Evolutionary conservation across 2,329 filamentous ascomycete genomes (phyloP).

Genomic region (Ascochyta pisi): DNA sequence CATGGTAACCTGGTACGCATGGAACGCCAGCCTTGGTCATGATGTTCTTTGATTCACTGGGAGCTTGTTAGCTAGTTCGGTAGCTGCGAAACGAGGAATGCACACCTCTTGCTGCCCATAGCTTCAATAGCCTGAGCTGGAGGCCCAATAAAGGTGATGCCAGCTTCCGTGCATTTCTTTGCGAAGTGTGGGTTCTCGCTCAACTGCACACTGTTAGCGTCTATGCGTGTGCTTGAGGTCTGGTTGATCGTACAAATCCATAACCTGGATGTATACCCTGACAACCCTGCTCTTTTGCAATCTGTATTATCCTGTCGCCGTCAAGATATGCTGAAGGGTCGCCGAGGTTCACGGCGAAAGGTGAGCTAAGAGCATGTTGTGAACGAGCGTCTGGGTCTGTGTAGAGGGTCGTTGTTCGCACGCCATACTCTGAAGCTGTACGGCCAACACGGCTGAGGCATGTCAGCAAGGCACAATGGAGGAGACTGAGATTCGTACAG

Average conservation of each 20-base stretch:
- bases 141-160: constrained; percentile 92
- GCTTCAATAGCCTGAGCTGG: constrained; percentile 76
- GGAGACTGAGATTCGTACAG: constrained; percentile 56
- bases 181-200: constrained; percentile 95
- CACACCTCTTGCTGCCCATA: constrained; percentile 90
- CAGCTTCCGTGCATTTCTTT: constrained; percentile 83
- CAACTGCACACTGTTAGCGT: constrained; percentile 53
- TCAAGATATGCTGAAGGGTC: constrained; percentile 88
- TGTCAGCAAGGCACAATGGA: constrained; percentile 10
- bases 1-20: constrained; percentile 96
- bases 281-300: constrained; percentile 86
- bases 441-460: constrained; percentile 73
- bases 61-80: constrained; percentile 15
- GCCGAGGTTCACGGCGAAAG: constrained; percentile 83
- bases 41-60: constrained; percentile 84
- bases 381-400: constrained; percentile 87
- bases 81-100: neutral
- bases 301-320: constrained; percentile 86
- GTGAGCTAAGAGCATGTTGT: constrained; percentile 87
- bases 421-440: constrained; percentile 86
- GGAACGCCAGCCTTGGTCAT: constrained; percentile 95
- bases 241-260: constrained; percentile 67
- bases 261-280: constrained; percentile 95
- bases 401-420: constrained; percentile 92
- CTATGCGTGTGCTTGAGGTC: neutral